A percentile compares a stretch with the other conserved stretches of the same genome.
Evolutionary conservation across 1,284 basidiomycete species (phyloP).

Genomic region (Ustilago esculenta): DNA sequence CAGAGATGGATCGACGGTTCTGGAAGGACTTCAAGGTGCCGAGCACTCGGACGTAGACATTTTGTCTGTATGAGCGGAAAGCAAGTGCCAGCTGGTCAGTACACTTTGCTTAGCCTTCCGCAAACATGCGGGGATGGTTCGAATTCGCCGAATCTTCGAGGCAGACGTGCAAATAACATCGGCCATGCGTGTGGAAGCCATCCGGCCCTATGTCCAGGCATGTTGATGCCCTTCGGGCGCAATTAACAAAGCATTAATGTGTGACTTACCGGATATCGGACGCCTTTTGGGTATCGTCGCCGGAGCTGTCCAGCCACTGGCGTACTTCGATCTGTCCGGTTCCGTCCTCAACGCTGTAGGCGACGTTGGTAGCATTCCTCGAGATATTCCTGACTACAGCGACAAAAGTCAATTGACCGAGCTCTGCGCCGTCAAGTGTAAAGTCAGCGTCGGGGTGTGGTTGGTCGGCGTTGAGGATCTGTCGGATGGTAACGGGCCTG

Average conservation of each 20-base stretch:
- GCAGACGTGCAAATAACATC: neutral
- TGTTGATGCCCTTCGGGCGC: too few relatives aligned
- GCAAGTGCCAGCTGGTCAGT: conserved; percentile 13
- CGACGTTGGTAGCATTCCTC: conserved; percentile 81
- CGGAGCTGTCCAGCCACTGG: conserved; percentile 82
- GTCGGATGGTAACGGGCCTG: conserved; percentile 85
- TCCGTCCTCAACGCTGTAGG: conserved; percentile 86
- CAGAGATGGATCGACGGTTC: conserved; percentile 79
- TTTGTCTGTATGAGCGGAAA: conserved; percentile 71
- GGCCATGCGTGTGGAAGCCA: neutral
- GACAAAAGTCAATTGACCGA: conserved; percentile 84
- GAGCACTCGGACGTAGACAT: conserved; percentile 82
- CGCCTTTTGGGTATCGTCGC: conserved; percentile 69
- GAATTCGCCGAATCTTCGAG: too few relatives aligned
- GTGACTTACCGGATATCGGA: conserved; percentile 56
- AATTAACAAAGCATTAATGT: too few relatives aligned
- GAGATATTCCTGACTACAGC: conserved; percentile 79
- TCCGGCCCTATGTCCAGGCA: too few relatives aligned
- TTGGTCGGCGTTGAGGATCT: conserved; percentile 80
- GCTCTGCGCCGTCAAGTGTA: conserved; percentile 80
- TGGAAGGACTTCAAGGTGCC: conserved; percentile 90
- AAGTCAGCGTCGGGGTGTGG: conserved; percentile 88
- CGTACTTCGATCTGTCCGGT: conserved; percentile 87
- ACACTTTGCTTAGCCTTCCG: too few relatives aligned
- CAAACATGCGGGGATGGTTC: too few relatives aligned